Conservation (phyloP, 768 basidiomycete species). For the Neoboletus brunneissimus region DNA sequence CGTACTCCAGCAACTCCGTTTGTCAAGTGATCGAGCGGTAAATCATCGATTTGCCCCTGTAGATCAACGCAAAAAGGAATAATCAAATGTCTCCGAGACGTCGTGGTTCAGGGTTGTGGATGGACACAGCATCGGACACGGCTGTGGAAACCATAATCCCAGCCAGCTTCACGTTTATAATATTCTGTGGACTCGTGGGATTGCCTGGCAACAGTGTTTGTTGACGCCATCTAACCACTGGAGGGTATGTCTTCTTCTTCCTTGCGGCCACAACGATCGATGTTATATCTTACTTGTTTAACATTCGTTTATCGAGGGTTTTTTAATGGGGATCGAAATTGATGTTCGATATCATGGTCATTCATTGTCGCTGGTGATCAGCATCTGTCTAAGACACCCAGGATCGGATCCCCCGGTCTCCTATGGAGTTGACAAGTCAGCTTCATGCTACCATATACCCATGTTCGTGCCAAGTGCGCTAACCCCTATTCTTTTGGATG, state of each 20-base stretch:
- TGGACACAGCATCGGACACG: neutral
- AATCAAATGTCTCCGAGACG: neutral
- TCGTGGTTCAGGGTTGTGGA: neutral
- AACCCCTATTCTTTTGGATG: neutral
- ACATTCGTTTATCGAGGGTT: neutral
- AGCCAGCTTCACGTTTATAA: neutral
- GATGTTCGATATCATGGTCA: neutral
- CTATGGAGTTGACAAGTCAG: neutral
- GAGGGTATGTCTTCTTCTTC: neutral
- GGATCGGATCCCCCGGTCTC: neutral
- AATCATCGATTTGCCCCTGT: neutral
- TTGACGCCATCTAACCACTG: neutral
- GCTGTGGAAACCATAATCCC: neutral
- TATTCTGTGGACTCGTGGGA: neutral
- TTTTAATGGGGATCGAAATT: neutral
- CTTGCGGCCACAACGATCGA: neutral
- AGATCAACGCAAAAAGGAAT: neutral
- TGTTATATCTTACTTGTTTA: neutral
- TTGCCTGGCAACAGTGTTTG: neutral
- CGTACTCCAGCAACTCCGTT: neutral
- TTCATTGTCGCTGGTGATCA: neutral
- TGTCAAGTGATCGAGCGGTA: neutral
- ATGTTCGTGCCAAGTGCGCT: neutral
- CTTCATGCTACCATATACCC: neutral
- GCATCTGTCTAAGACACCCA: neutral